These are phyloP conservation scores for Rauvolfia tetraphylla DNA, from an alignment of 257 asterid genomes.

Conservation along the genomic window DNA sequence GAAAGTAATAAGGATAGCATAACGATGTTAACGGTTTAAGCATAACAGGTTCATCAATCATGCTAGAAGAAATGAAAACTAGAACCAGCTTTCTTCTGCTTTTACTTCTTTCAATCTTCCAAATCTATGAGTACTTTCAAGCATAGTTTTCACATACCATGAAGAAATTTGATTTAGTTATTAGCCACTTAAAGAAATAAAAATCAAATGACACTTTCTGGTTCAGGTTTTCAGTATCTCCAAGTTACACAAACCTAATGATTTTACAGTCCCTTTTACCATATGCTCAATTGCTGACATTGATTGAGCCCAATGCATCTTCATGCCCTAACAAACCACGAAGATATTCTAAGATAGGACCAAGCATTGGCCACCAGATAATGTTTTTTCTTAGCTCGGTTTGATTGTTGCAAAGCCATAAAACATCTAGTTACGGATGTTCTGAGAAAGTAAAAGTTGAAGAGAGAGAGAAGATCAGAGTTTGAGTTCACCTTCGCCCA, in stretches of 20 bases:
- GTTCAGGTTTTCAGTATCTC: background rate
- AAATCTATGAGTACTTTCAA: background rate
- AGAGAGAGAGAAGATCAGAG: conserved; percentile 12
- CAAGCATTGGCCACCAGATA: background rate
- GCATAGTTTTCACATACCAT: background rate
- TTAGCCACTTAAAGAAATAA: background rate
- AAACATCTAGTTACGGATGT: too few species aligned
- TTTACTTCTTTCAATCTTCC: background rate
- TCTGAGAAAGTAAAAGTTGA: conserved; percentile 8
- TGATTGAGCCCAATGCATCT: background rate
- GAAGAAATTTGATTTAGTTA: background rate
- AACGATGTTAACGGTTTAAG: background rate
- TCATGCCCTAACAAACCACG: background rate
- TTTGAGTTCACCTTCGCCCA: conserved; percentile 55
- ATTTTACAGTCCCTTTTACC: background rate
- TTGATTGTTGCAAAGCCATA: background rate
- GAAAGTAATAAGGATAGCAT: background rate
- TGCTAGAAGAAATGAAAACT: background rate
- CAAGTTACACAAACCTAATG: background rate
- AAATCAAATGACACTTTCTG: background rate
- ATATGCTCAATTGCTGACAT: background rate
- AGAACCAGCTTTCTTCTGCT: background rate
- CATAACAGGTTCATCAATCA: background rate
- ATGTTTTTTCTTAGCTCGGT: background rate
- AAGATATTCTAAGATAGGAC: conserved; percentile 2